Conservation (phyloP, 1,284 basidiomycete species). For the Polyporus tsugae region DNA sequence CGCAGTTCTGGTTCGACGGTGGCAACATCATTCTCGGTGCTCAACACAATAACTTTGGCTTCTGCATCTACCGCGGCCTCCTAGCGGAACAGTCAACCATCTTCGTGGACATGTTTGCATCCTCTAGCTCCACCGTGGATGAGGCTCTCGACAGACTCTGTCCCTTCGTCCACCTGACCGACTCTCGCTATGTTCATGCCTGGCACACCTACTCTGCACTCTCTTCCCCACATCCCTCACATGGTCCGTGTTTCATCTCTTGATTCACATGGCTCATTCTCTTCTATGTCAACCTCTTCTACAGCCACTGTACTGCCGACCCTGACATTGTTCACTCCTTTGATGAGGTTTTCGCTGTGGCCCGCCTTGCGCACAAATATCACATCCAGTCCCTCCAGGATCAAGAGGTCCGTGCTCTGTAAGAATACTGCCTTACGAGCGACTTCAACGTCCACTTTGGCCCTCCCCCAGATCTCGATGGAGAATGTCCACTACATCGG, state of each 20-base stretch:
- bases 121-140: too few relatives aligned
- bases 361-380: not conserved
- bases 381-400: not conserved
- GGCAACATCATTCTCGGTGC: too few relatives aligned
- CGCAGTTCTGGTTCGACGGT: too few relatives aligned
- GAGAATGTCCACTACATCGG: not conserved
- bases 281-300: not conserved
- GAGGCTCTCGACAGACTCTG: not conserved
- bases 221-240: not conserved
- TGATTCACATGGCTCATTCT: not conserved
- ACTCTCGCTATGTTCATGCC: too few relatives aligned
- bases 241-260: not conserved
- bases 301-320: not conserved
- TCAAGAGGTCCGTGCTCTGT: not conserved
- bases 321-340: not conserved
- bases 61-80: too few relatives aligned
- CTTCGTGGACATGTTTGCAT: too few relatives aligned
- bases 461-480: too few relatives aligned
- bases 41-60: too few relatives aligned
- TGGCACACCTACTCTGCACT: too few relatives aligned
- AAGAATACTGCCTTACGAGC: not conserved
- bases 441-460: not conserved
- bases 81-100: too few relatives aligned
- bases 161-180: too few relatives aligned
- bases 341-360: not conserved